These are phyloP conservation scores for Colletotrichum musicola DNA, from an alignment of 2,329 filamentous ascomycete species.

Conservation along the genomic window DNA sequence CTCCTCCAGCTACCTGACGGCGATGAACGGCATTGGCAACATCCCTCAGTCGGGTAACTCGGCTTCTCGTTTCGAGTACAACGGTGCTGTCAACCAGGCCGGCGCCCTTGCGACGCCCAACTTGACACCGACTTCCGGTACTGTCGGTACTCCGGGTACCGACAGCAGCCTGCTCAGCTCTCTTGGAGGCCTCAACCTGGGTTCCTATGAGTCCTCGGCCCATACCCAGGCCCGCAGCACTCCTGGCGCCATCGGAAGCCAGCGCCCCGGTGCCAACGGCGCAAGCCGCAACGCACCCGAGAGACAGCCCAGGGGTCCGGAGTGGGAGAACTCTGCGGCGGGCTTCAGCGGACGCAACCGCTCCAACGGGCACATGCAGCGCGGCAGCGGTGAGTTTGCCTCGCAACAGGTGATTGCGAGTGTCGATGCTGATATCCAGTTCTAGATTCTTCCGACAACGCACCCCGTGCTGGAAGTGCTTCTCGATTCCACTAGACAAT, in stretches of 20 bases:
- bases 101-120: slow-evolving; percentile 51
- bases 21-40: slow-evolving; percentile 70
- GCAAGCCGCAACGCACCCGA: slow-evolving; percentile 64
- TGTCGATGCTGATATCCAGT: slow-evolving; percentile 11
- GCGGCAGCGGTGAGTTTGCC: slow-evolving; percentile 69
- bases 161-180: slow-evolving; percentile 60
- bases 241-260: slow-evolving; percentile 75
- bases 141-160: slow-evolving; percentile 53
- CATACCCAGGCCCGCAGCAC: slow-evolving; percentile 58
- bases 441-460: slow-evolving; percentile 59
- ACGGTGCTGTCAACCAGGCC: slow-evolving; percentile 52
- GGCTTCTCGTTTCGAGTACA: slow-evolving; percentile 61
- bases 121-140: slow-evolving; percentile 50
- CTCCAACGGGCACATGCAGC: slow-evolving; percentile 71
- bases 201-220: slow-evolving; percentile 61
- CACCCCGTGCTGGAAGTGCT: slow-evolving; percentile 51
- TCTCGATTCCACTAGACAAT: slow-evolving; percentile 40
- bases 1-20: slow-evolving; percentile 80
- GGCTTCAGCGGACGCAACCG: slow-evolving; percentile 68
- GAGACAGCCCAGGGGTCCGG: slow-evolving; percentile 73
- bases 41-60: slow-evolving; percentile 55
- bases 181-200: slow-evolving; percentile 64
- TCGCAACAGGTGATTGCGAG: no score
- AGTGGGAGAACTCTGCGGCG: slow-evolving; percentile 66
- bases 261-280: slow-evolving; percentile 66